phyloP scores from a whole-genome alignment of 306 rosid species.

The Cucurbita moschata region DNA sequence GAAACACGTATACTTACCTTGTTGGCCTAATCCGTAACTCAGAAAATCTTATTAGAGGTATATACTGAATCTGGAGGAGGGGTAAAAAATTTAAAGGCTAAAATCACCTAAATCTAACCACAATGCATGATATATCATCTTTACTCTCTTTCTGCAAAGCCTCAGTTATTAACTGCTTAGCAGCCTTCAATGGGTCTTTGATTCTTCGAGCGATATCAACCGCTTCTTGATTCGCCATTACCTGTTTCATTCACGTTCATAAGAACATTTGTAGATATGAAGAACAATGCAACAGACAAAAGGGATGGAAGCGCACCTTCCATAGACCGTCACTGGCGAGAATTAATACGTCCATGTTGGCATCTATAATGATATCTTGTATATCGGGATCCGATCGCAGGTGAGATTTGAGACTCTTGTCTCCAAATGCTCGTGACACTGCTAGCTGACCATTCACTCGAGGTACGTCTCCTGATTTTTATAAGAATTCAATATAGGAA shows the following conservation, averaged over 20 bases:
- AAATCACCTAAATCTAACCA: constrained; percentile 54
- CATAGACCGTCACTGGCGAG: constrained; percentile 91
- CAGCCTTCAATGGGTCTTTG: constrained; percentile 60
- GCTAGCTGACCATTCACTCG: constrained; percentile 93
- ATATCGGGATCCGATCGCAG: constrained; percentile 79
- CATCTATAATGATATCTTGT: constrained; percentile 20
- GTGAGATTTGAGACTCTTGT: constrained; percentile 84
- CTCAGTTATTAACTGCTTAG: constrained; percentile 61
- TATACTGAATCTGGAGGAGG: constrained; percentile 15
- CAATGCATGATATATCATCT: constrained; percentile 84
- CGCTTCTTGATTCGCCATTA: constrained; percentile 76
- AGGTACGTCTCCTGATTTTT: constrained; percentile 68
- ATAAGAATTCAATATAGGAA: constrained; percentile 9
- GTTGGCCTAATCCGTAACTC: constrained; percentile 16
- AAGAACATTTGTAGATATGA: background rate
- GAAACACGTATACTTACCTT: constrained; percentile 17
- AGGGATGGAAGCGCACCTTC: constrained; percentile 39
- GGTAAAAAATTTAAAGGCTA: constrained; percentile 13
- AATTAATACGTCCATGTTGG: constrained; percentile 38
- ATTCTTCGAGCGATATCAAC: constrained; percentile 67
- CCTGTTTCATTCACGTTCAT: constrained; percentile 27
- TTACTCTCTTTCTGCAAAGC: constrained; percentile 74
- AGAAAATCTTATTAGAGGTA: constrained; percentile 27
- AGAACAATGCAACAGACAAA: background rate
- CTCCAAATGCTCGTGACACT: constrained; percentile 91